These are phyloP conservation scores for Stylonectria norvegica DNA, from an alignment of 2,329 filamentous ascomycete genomes.

Conservation along the genomic window DNA sequence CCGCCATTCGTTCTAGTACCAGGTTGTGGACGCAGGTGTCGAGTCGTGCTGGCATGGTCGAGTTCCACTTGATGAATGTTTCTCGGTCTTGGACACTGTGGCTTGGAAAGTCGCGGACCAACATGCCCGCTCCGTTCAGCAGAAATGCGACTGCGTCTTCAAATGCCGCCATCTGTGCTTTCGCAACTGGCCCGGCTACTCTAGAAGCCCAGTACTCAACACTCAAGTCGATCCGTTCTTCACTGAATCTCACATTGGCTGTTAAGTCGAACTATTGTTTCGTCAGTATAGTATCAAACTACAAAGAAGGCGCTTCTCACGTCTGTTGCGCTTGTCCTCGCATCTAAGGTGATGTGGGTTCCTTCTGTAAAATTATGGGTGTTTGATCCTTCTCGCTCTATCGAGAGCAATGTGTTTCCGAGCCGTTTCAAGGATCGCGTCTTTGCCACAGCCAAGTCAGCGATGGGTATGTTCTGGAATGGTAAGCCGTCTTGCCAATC, in stretches of 20 bases:
- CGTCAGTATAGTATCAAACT: background rate
- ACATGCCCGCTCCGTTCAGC: background rate
- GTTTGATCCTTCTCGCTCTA: background rate
- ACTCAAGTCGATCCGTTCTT: background rate
- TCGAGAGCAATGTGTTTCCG: slow-evolving; percentile 6
- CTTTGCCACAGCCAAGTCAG: background rate
- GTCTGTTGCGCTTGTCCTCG: background rate
- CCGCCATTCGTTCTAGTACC: slow-evolving; percentile 1
- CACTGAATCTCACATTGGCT: background rate
- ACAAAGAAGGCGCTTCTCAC: background rate
- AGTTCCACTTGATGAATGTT: background rate
- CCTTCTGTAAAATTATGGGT: background rate
- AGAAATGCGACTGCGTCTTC: background rate
- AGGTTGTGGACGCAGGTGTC: background rate
- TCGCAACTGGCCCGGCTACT: background rate
- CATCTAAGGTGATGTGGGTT: background rate
- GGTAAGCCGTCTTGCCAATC: slow-evolving; percentile 1
- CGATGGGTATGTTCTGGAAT: slow-evolving; percentile 2
- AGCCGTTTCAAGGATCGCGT: slow-evolving; percentile 1
- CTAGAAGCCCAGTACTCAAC: background rate
- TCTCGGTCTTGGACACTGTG: background rate
- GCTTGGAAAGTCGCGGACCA: background rate
- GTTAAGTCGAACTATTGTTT: background rate
- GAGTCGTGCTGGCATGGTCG: background rate
- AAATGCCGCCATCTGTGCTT: background rate